These are phyloP conservation scores for Gymnopus androsaceus DNA, from an alignment of 1,284 basidiomycete genomes.

Conservation along the genomic window DNA sequence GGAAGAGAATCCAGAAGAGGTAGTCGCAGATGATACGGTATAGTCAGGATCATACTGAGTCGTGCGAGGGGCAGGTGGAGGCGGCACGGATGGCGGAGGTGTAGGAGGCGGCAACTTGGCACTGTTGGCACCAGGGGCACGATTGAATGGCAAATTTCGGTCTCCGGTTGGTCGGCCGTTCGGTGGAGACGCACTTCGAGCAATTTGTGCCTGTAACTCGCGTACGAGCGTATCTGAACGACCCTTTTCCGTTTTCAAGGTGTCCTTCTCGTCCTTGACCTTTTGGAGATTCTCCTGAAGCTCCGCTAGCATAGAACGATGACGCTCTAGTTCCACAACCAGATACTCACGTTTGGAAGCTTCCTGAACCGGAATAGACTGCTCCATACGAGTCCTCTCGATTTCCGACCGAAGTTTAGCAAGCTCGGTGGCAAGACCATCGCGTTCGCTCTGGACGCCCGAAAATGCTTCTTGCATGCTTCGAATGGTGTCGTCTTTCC, in stretches of 20 bases:
- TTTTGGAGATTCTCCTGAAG: constrained; percentile 74
- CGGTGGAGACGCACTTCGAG: constrained; percentile 56
- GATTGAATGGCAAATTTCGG: constrained; percentile 55
- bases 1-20: constrained; percentile 44
- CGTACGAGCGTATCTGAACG: constrained; percentile 67
- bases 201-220: constrained; percentile 76
- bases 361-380: constrained; percentile 65
- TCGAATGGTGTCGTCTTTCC: constrained; percentile 50
- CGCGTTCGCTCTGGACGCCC: constrained; percentile 49
- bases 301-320: constrained; percentile 73
- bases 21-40: constrained; percentile 56
- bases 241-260: constrained; percentile 68
- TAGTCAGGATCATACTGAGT: constrained; percentile 37
- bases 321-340: constrained; percentile 71
- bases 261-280: constrained; percentile 80
- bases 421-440: constrained; percentile 54
- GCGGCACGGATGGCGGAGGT: constrained; percentile 85
- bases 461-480: constrained; percentile 52
- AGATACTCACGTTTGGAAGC: constrained; percentile 74
- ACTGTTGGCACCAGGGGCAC: constrained; percentile 58
- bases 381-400: constrained; percentile 55
- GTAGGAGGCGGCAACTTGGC: constrained; percentile 86
- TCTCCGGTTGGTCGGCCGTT: constrained; percentile 52
- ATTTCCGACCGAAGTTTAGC: constrained; percentile 62
- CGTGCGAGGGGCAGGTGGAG: constrained; percentile 75